Evolutionary conservation across 163 green algal genomes (phyloP).

Genomic region (Prototheca wickerhamii): DNA sequence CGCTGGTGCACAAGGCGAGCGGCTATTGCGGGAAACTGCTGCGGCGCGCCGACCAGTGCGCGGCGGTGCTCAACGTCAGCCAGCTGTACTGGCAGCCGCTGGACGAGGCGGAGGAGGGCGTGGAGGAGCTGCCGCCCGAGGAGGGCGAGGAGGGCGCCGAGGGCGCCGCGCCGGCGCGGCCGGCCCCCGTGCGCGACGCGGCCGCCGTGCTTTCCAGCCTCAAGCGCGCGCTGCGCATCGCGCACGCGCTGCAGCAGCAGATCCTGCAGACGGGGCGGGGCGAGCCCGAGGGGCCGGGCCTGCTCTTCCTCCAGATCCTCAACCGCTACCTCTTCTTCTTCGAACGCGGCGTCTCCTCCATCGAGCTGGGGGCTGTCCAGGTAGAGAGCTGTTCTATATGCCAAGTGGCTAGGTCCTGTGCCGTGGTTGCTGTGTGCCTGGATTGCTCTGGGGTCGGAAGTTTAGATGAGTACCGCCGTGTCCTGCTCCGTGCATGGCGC

Average conservation of each 20-base stretch:
- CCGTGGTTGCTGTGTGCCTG: neutral
- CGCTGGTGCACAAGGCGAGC: slow-evolving; percentile 72
- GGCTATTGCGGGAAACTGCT: slow-evolving; percentile 76
- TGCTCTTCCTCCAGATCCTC: slow-evolving; percentile 79
- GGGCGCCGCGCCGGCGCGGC: neutral
- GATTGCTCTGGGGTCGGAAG: too few relatives aligned
- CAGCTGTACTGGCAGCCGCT: slow-evolving; percentile 76
- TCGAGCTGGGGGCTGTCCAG: neutral
- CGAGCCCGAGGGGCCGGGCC: slow-evolving; percentile 29
- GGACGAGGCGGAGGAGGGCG: slow-evolving; percentile 8
- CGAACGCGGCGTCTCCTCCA: slow-evolving; percentile 30
- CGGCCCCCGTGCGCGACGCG: slow-evolving; percentile 40
- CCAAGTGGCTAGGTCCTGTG: neutral
- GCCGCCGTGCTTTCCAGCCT: slow-evolving; percentile 70
- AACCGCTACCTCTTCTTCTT: slow-evolving; percentile 89
- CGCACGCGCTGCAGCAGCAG: slow-evolving; percentile 68
- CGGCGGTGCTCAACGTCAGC: slow-evolving; percentile 60
- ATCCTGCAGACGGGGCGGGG: slow-evolving; percentile 7
- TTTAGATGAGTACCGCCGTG: too few relatives aligned
- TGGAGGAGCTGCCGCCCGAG: neutral
- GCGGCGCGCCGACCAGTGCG: slow-evolving; percentile 81
- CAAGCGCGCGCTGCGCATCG: slow-evolving; percentile 79
- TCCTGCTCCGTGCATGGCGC: neutral
- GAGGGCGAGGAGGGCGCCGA: neutral
- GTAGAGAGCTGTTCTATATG: too few relatives aligned